phyloP scores from a whole-genome alignment of 2,329 filamentous ascomycete genomes.

The Botrytis byssoidea region DNA sequence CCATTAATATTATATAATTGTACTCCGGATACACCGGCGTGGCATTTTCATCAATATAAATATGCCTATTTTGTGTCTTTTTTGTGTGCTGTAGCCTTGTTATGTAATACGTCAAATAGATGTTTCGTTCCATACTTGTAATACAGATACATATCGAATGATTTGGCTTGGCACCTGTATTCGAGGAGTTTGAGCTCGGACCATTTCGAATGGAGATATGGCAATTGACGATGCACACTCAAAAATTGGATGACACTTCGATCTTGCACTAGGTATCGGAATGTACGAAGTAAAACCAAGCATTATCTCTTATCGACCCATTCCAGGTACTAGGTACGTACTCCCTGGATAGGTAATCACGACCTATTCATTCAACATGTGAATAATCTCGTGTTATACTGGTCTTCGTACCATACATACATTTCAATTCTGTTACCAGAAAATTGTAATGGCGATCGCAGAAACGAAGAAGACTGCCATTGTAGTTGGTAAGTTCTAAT shows the following conservation, averaged over 20 bases:
- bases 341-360: not conserved
- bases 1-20: not conserved
- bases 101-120: not conserved
- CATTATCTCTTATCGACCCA: not conserved
- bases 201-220: not conserved
- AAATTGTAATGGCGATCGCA: conserved; percentile 29
- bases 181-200: conserved; percentile 6
- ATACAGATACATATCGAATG: too few species aligned
- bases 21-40: not conserved
- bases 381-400: conserved; percentile 21
- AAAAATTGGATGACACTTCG: not conserved
- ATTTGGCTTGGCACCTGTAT: not conserved
- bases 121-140: not conserved
- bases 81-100: too few species aligned
- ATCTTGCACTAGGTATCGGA: not conserved
- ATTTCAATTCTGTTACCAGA: not conserved
- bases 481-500: conserved; percentile 48
- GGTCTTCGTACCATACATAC: conserved; percentile 26
- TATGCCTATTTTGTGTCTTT: not conserved
- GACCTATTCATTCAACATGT: conserved; percentile 26
- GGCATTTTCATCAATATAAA: not conserved
- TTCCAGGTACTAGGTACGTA: not conserved
- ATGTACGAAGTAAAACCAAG: not conserved
- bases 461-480: conserved; percentile 47
- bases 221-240: not conserved